Evolutionary conservation across 192 early-diverging fungal genomes (phyloP).

Genomic region (Borealophlyctis nickersoniae): DNA sequence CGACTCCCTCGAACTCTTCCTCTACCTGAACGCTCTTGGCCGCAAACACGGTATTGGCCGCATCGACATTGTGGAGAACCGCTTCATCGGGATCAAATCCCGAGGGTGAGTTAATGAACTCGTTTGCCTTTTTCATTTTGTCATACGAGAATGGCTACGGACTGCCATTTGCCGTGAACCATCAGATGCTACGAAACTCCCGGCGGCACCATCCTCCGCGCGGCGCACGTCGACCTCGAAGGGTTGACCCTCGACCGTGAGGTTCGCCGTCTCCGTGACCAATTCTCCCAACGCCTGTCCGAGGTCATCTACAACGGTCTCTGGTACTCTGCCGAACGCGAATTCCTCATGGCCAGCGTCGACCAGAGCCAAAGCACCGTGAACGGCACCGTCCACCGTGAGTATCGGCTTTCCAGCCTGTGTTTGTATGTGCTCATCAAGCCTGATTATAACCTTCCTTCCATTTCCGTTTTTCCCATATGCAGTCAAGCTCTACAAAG

Average conservation of each 20-base stretch:
- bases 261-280: slow-evolving; percentile 86
- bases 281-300: slow-evolving; percentile 41
- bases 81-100: slow-evolving; percentile 98
- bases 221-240: slow-evolving; percentile 94
- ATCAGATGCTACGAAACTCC: slow-evolving; percentile 95
- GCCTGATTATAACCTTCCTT: too few species aligned
- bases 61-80: slow-evolving; percentile 99
- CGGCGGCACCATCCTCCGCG: slow-evolving; percentile 92
- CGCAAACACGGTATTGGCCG: slow-evolving; percentile 97
- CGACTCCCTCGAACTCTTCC: slow-evolving; percentile 81
- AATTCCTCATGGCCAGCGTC: slow-evolving; percentile 81
- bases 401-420: too few species aligned
- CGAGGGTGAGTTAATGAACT: slow-evolving; percentile 76
- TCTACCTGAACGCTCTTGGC: slow-evolving; percentile 92
- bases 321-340: slow-evolving; percentile 95
- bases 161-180: too few species aligned
- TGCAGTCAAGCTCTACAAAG: slow-evolving; percentile 93
- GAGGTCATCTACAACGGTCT: slow-evolving; percentile 97
- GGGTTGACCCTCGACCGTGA: slow-evolving; percentile 94
- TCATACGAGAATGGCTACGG: too few species aligned
- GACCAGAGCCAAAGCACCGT: slow-evolving; percentile 80
- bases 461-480: background rate
- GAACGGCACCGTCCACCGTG: slow-evolving; percentile 81
- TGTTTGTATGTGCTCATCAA: slow-evolving; percentile 2
- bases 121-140: too few species aligned